phyloP scores from a whole-genome alignment of 306 rosid species.

The Vigna hirtella region DNA sequence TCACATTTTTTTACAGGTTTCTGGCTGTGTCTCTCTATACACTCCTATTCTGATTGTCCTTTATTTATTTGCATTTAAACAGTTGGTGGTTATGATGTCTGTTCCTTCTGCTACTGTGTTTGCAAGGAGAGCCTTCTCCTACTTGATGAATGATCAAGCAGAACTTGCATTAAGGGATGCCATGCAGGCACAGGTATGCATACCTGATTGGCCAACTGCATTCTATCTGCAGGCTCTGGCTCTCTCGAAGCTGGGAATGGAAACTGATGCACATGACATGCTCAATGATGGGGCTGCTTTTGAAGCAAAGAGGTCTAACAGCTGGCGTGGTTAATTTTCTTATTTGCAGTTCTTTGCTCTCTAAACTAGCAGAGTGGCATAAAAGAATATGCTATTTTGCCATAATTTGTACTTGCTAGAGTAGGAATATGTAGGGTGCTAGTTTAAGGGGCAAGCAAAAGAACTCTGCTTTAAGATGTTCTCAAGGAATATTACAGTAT shows the following conservation, averaged over 20 bases:
- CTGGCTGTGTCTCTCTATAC: conserved; percentile 9
- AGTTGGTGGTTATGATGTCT: conserved; percentile 84
- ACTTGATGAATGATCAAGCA: conserved; percentile 83
- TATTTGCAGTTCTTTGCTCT: conserved; percentile 27
- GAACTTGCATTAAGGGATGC: conserved; percentile 91
- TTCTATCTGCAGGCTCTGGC: conserved; percentile 96
- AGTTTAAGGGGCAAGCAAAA: conserved; percentile 43
- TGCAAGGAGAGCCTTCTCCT: conserved; percentile 86
- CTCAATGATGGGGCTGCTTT: conserved; percentile 87
- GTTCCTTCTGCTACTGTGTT: conserved; percentile 85
- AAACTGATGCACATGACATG: conserved; percentile 96
- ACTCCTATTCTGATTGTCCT: not conserved
- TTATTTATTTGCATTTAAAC: conserved; percentile 38
- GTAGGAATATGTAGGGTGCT: conserved; percentile 48
- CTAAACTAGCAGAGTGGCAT: conserved; percentile 45
- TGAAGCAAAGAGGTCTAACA: conserved; percentile 79
- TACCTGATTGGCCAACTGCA: conserved; percentile 97
- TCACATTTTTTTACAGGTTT: not conserved
- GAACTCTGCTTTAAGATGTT: conserved; percentile 34
- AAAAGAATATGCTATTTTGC: conserved; percentile 42
- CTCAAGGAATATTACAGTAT: conserved; percentile 40
- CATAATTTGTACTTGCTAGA: conserved; percentile 47
- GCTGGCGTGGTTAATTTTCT: conserved; percentile 70
- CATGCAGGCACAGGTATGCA: conserved; percentile 96
- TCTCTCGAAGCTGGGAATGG: conserved; percentile 96